Base-by-base conservation (phyloP, 495 filamentous ascomycete species). In the Trichoderma erinaceum region DNA sequence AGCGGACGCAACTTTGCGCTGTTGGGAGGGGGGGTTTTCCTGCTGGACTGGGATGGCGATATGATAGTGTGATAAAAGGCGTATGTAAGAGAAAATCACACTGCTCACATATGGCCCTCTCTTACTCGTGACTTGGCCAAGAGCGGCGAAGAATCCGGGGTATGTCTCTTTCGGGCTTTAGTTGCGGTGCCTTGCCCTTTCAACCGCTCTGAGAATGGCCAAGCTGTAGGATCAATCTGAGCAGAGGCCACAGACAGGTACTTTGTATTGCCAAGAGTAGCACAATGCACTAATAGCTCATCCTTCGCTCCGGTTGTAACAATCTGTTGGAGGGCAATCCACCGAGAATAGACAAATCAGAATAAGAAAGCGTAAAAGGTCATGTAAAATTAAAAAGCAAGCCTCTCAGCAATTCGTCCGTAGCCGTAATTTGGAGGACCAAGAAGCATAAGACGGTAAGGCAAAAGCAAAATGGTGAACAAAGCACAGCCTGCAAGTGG, bases 1-100 rank as follows among this genome's bases (percentile, higher is more conserved):
- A 52, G 48, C 56, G 56, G 56, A 61, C 56, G 56, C 56, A 61
- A 61, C 23, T 61, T 61, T 61, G 56, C 23, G 56, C 56, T 61
- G 23, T 61, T 29, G n/a, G 56, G 56, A 25, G 56, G 56, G 56
- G 23, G 56, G 23, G 18, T 21, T 13, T 18, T n/a, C 4, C 16
- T 12, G n/a, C 18, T 25, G 18, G n/a, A 1, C n/a, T 10, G 21
- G n/a, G 16, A 56, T 61, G 56, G 56, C 25, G 23, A 61, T 61
- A 32, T 61, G 56, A 32, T 61, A 27, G 25, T 61, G 25, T 32
- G 56, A 61, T 32, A 61, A 21, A 61, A 13, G 15, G n/a, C 44
- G 21, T 10, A 16, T 10, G 18, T n/a, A 27, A 32, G 27, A 29
- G 56, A 61, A 29, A 32, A 61, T 61, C 23, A 21, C 27, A 61